Conservation (phyloP, 495 filamentous ascomycete genomes). For the Lepidopterella palustris region DNA sequence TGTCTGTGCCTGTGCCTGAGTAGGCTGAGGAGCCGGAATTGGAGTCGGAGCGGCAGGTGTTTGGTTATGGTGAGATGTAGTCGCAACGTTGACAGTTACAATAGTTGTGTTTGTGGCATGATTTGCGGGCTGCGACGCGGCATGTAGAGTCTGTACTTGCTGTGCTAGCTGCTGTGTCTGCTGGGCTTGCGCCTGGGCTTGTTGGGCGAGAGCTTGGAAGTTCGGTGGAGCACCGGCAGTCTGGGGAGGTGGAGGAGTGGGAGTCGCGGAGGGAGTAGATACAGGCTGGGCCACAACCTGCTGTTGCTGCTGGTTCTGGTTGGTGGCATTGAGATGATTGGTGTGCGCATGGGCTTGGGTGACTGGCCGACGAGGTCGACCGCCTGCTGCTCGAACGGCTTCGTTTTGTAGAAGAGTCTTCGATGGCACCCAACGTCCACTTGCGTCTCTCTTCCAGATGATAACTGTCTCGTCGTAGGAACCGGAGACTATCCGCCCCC, state of each 20-base stretch:
- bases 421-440: conserved; percentile 72
- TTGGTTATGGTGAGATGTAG: conserved; percentile 11
- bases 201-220: conserved; percentile 15
- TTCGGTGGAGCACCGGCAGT: conserved; percentile 4
- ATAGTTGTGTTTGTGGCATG: conserved; percentile 13
- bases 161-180: conserved; percentile 14
- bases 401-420: conserved; percentile 65
- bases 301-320: conserved; percentile 8
- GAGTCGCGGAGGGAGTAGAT: neutral
- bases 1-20: conserved; percentile 2
- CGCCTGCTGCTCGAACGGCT: conserved; percentile 44
- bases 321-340: conserved; percentile 2
- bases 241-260: neutral
- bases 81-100: conserved; percentile 3
- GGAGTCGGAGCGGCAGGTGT: conserved; percentile 15
- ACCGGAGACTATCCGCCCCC: conserved; percentile 86
- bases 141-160: conserved; percentile 26
- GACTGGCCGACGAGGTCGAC: conserved; percentile 19
- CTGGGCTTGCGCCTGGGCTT: conserved; percentile 21
- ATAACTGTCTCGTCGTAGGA: conserved; percentile 94
- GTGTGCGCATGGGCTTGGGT: conserved; percentile 7
- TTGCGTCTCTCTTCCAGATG: conserved; percentile 79
- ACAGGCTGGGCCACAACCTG: neutral
- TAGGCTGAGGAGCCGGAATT: neutral
- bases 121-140: conserved; percentile 18